Evolutionary conservation across 2,329 filamentous ascomycete species (phyloP), one percentile per base, ranked within the genome.

Genomic region (Emericellopsis atlantica): DNA sequence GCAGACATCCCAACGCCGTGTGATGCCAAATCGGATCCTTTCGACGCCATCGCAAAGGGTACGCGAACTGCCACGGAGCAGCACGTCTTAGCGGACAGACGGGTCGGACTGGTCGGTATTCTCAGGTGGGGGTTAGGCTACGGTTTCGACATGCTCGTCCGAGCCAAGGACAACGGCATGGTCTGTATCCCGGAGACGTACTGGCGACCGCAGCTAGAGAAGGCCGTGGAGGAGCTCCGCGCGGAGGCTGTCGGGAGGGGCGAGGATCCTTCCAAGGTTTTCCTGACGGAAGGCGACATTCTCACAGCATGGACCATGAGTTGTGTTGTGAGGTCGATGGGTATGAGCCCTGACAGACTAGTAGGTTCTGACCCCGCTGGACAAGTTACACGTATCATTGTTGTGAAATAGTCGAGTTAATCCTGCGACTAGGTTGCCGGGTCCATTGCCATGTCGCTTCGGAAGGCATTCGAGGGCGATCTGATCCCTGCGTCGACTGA

Each of bases 101-200:
- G 18, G 34, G 34, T 16, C 57, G n/a, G n/a, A n/a, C n/a, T n/a
- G n/a, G n/a, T n/a, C n/a, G n/a, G n/a, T n/a, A n/a, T n/a, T n/a
- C n/a, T n/a, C n/a, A n/a, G n/a, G n/a, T n/a, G n/a, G n/a, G n/a
- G n/a, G n/a, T n/a, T n/a, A 5, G 45, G 50, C 7, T 53, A 56
- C 39, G 32, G 51, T 6, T 39, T 44, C 16, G 51, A 54, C 21
- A 26, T 54, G 37, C 22, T 37, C 5, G 10, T 56, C 8, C 45
- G 48, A 9, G 43, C 22, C 8, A 48, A 54, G 36, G 56, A 62
- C 44, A 53, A 52, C 23, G 57, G 57, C 29, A 53, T 57, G 32
- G 46, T 65, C 4, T 65, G 51, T 46, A 43, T 66, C 6, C 58
- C 63, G 1, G 52, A 40, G 2, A 15, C 37, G 2, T 52, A 48